Conservation (phyloP, 345 rosid genomes). For the Bruguiera sexangula region DNA sequence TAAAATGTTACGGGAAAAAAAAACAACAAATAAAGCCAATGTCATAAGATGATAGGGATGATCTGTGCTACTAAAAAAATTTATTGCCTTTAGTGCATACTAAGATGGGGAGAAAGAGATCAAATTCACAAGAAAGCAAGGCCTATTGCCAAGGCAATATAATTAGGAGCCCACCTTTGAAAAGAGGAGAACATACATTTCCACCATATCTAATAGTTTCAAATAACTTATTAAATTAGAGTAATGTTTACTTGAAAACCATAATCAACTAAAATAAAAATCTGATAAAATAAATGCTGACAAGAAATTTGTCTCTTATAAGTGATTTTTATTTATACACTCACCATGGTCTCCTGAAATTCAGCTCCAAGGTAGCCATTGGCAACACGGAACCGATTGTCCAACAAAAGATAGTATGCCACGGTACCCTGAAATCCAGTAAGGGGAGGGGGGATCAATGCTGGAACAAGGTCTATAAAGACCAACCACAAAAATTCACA, state of each 20-base stretch:
- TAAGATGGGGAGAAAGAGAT: no score
- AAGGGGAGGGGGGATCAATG: background rate
- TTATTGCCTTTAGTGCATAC: no score
- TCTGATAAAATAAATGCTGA: background rate
- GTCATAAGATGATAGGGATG: no score
- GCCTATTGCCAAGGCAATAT: no score
- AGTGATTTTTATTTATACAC: constrained; percentile 13
- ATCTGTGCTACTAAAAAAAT: no score
- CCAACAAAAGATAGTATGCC: constrained; percentile 82
- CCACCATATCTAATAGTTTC: background rate
- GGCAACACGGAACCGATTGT: constrained; percentile 70
- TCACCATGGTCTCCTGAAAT: constrained; percentile 67
- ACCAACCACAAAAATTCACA: constrained; percentile 7
- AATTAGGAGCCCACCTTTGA: background rate
- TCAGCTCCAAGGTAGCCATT: constrained; percentile 78
- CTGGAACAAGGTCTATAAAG: background rate
- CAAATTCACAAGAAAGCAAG: no score
- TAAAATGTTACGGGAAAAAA: background rate
- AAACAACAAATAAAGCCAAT: background rate
- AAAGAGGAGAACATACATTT: background rate
- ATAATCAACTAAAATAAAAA: background rate
- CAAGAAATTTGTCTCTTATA: background rate
- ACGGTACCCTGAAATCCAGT: constrained; percentile 74
- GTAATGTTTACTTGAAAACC: background rate
- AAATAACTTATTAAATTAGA: background rate